Percentiles rank a stretch among this genome's conserved stretches.
Conservation (phyloP, 208 protist species). For the Leishmania aethiopica region DNA sequence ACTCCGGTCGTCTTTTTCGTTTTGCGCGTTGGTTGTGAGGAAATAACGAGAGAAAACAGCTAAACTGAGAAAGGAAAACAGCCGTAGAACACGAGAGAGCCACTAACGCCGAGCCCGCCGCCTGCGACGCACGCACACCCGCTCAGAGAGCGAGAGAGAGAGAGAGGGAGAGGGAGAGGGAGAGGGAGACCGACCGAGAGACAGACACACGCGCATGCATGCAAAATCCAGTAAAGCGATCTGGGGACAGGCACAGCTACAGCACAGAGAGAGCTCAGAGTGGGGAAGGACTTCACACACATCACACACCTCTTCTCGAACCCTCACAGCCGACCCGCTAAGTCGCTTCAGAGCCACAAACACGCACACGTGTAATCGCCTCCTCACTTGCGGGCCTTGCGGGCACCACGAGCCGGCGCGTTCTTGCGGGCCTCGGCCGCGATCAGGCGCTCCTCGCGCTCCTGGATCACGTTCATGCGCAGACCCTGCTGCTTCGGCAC, state of each 20-base stretch:
- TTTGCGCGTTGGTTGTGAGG: background rate
- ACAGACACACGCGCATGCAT: background rate
- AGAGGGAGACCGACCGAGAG: background rate
- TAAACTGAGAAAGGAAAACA: conserved; percentile 15
- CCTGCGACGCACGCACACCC: background rate
- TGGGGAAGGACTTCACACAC: background rate
- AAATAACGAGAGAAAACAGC: background rate
- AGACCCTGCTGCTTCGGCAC: conserved; percentile 97
- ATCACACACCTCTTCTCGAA: background rate
- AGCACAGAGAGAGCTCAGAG: background rate
- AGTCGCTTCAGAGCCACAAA: background rate
- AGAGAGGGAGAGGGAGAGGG: background rate
- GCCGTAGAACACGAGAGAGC: background rate
- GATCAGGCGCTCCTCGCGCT: conserved; percentile 86
- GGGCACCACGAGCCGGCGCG: conserved; percentile 36
- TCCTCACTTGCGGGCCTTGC: conserved; percentile 67
- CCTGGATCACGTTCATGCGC: conserved; percentile 86
- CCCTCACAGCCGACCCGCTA: background rate
- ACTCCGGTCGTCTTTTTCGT: background rate
- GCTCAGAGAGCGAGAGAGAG: background rate
- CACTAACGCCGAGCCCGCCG: background rate
- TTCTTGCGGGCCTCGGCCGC: conserved; percentile 74
- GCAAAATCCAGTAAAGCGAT: background rate
- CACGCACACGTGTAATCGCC: background rate
- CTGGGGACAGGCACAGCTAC: background rate